Base-by-base conservation (phyloP, 345 rosid species). In the Salix suchowensis region DNA sequence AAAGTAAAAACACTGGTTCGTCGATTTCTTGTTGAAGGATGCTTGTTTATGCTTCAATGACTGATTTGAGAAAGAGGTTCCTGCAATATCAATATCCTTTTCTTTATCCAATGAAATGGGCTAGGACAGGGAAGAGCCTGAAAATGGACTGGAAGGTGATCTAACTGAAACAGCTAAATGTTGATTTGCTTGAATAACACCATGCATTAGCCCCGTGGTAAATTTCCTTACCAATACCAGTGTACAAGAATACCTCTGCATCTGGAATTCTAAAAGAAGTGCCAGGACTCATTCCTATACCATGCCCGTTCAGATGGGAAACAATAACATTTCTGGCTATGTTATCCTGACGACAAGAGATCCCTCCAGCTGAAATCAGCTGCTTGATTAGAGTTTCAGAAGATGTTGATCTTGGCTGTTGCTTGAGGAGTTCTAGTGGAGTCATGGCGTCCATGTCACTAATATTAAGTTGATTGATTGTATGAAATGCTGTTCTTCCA, bases 211-310 rank as follows among this genome's bases (percentile, higher is more conserved):
- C 67, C 91, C 92, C 48, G 82, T 77, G 1, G 92, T 83, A 42
- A 86, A 91, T 80, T 82, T 96, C 88, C 80, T 80, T 73, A 30
- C 32, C 32, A 30, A 85, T 77, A 0, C 91, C 94, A 0, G 94
- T 78, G 60, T 88, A 91, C 70, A 93, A 82, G 71, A 91, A 90
- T 23, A 96, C 93, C 85, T 93, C 99, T 5, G 97, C 89, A 80
- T 96, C 99, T 7, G 98, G 88, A 50, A 96, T 84, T 69, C 89
- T 81, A 71, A 93, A 93, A 39, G 93, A 88, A 46, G 97, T 91
- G 64, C 98, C 99, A 0, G 97, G 99, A 82, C 97, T 93, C 32
- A 75, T 80, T 69, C 89, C 84, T 32, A 89, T 84, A 5, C 91
- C 92, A 24, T 84, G 90, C 74, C 84, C 96, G 80, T 77, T 87